These are phyloP conservation scores for Hibiscus mutabilis DNA, from an alignment of 345 rosid species.

Conservation along the genomic window DNA sequence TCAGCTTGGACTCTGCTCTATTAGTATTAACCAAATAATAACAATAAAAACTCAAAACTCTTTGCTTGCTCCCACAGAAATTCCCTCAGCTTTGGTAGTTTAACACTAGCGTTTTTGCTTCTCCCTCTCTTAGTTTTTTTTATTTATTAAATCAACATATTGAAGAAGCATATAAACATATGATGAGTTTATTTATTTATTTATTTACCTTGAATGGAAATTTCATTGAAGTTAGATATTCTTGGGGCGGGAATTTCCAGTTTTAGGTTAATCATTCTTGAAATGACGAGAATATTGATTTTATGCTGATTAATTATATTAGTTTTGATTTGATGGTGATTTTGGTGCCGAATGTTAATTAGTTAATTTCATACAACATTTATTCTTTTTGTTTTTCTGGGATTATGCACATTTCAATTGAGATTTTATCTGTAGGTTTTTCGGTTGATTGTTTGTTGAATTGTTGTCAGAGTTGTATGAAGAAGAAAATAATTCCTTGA, in stretches of 20 bases:
- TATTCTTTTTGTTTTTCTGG: not conserved
- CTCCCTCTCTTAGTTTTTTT: not conserved
- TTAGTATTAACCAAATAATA: not conserved
- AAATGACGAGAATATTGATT: not conserved
- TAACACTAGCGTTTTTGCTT: not conserved
- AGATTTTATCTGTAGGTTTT: not conserved
- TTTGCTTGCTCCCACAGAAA: not conserved
- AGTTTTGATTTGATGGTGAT: not conserved
- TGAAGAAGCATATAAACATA: not conserved
- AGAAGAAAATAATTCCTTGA: not conserved
- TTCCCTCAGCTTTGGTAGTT: not conserved
- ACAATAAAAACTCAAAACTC: not conserved
- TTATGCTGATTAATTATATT: not conserved
- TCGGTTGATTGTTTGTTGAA: not conserved
- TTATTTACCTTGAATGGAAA: not conserved
- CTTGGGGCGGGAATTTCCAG: not conserved
- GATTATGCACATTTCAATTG: not conserved
- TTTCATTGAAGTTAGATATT: not conserved
- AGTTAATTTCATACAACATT: not conserved
- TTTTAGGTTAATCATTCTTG: not conserved
- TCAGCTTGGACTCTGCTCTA: no score
- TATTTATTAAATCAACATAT: not conserved
- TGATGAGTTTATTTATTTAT: not conserved
- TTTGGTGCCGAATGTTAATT: not conserved
- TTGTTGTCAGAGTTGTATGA: constrained; percentile 1